These are phyloP conservation scores for Malassezia vespertilionis DNA, from an alignment of 1,284 basidiomycete species.

Conservation along the genomic window DNA sequence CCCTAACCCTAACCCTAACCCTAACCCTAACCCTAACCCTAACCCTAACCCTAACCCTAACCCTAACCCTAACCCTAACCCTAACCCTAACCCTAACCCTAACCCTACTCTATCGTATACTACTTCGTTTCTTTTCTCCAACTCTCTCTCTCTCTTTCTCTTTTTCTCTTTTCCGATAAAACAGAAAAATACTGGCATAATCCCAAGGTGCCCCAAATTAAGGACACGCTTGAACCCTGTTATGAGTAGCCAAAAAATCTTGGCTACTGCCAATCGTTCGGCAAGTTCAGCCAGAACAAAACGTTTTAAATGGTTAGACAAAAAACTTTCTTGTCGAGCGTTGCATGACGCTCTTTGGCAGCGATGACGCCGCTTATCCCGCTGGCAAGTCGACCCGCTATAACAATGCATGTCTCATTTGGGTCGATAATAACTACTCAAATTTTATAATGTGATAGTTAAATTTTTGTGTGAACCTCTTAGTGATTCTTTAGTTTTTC, in stretches of 20 bases:
- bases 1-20: conserved; percentile 9
- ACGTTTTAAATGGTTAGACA: background rate
- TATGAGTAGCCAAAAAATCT: background rate
- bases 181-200: background rate
- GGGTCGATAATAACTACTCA: too few relatives aligned
- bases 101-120: conserved; percentile 5
- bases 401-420: too few relatives aligned
- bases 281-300: background rate
- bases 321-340: too few relatives aligned
- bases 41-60: conserved; percentile 19
- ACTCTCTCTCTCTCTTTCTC: background rate
- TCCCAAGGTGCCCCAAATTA: background rate
- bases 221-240: background rate
- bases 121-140: background rate
- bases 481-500: too few relatives aligned
- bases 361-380: too few relatives aligned
- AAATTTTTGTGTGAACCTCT: too few relatives aligned
- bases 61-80: conserved; percentile 18
- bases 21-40: conserved; percentile 16
- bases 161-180: background rate
- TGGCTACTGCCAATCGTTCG: background rate
- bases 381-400: too few relatives aligned
- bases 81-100: conserved; percentile 18
- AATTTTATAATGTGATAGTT: too few relatives aligned
- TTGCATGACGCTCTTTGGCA: too few relatives aligned